A percentile compares a stretch with the other conserved stretches of the same genome.
These are phyloP conservation scores for Arthroderma sp. DNA, from an alignment of 2,329 filamentous ascomycete species.

Conservation along the genomic window DNA sequence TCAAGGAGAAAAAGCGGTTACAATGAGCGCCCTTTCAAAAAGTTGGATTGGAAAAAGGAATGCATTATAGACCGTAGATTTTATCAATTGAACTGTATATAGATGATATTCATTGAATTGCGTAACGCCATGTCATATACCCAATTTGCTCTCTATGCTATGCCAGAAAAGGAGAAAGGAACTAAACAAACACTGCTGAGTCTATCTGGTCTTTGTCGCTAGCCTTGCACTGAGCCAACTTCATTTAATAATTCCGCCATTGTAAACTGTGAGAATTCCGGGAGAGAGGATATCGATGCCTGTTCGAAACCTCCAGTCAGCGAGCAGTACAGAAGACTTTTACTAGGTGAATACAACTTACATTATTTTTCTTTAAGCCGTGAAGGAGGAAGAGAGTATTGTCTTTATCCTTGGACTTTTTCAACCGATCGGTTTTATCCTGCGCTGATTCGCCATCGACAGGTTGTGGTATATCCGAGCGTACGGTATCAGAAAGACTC, in stretches of 20 bases:
- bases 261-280: not conserved
- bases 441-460: slow-evolving; percentile 10
- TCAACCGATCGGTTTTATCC: slow-evolving; percentile 14
- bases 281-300: not conserved
- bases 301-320: not conserved
- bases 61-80: no score
- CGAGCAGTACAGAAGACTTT: not conserved
- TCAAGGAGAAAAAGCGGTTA: slow-evolving; percentile 49
- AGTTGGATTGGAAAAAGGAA: no score
- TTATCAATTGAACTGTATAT: no score
- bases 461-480: slow-evolving; percentile 10
- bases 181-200: no score
- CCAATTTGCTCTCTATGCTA: no score
- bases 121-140: no score
- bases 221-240: not conserved
- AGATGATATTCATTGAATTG: no score
- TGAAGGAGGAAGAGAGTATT: slow-evolving; percentile 29
- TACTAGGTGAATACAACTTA: slow-evolving; percentile 14
- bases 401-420: slow-evolving; percentile 26
- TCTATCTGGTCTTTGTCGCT: no score
- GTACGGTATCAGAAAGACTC: slow-evolving; percentile 22
- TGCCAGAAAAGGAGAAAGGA: no score
- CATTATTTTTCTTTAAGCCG: slow-evolving; percentile 26
- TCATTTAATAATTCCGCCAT: slow-evolving; percentile 1
- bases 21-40: no score